phyloP scores from a whole-genome alignment of 805 yeast genomes.

The Nakazawaea wickerhamii region DNA sequence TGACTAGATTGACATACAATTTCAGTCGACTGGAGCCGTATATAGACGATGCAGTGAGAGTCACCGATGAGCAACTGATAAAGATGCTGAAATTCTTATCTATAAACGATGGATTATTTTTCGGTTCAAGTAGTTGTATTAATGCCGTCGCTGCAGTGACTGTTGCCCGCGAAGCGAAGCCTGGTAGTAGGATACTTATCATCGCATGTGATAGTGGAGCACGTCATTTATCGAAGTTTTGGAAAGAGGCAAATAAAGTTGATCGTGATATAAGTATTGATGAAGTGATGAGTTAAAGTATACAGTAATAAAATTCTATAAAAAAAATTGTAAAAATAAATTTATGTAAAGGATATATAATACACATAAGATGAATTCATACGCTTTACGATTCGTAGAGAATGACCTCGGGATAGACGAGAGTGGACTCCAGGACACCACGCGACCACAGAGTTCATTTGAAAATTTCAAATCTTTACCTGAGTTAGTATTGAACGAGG shows the following conservation, averaged over 20 bases:
- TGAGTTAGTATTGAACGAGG: conserved; percentile 3
- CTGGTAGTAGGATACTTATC: conserved; percentile 71
- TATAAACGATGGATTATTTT: conserved; percentile 80
- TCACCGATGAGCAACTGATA: conserved; percentile 73
- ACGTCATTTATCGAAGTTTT: conserved; percentile 86
- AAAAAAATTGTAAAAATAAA: background rate
- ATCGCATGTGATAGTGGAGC: conserved; percentile 91
- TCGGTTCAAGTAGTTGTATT: conserved; percentile 92
- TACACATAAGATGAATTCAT: background rate
- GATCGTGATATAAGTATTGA: conserved; percentile 32
- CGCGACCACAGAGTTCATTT: background rate
- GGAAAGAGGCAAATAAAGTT: conserved; percentile 60
- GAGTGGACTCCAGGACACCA: background rate
- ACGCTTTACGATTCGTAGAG: background rate
- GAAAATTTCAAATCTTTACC: conserved; percentile 8
- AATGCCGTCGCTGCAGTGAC: conserved; percentile 86
- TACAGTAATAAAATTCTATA: background rate
- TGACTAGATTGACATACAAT: conserved; percentile 81
- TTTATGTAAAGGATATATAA: background rate
- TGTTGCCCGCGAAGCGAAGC: conserved; percentile 41
- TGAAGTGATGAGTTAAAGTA: conserved; percentile 27
- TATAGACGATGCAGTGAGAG: conserved; percentile 77
- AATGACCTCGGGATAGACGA: conserved; percentile 6
- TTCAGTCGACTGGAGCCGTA: conserved; percentile 62
- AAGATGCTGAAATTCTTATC: conserved; percentile 84